Percentiles rank a stretch among this genome's conserved stretches.
Conservation (phyloP, 768 basidiomycete species). For the Termitomyces sp. region DNA sequence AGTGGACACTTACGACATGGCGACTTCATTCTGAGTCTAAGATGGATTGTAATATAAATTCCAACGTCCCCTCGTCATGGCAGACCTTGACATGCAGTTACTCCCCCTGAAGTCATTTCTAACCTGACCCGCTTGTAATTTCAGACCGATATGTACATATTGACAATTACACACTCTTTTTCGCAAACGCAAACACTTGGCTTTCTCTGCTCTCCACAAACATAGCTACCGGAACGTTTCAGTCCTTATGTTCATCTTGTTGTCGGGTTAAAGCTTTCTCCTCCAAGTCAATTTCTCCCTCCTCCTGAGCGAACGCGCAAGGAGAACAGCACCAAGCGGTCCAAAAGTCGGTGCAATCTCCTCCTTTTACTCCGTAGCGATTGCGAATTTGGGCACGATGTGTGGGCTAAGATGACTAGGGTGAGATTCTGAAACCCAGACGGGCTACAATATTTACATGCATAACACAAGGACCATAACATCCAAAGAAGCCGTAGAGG, state of each 20-base stretch:
- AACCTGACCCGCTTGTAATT: neutral
- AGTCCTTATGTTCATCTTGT: constrained; percentile 8
- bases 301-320: constrained; percentile 38
- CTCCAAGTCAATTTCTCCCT: constrained; percentile 34
- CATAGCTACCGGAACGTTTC: neutral
- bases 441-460: constrained; percentile 18
- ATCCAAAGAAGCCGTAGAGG: constrained; percentile 17
- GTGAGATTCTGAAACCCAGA: too few relatives aligned
- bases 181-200: too few relatives aligned
- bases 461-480: constrained; percentile 22
- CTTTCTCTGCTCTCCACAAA: too few relatives aligned
- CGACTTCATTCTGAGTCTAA: neutral
- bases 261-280: constrained; percentile 21
- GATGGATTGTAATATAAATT: neutral
- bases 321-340: constrained; percentile 28
- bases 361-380: constrained; percentile 33
- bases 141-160: neutral
- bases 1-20: too few relatives aligned
- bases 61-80: neutral
- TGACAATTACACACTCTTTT: neutral
- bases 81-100: neutral
- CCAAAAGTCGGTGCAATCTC: constrained; percentile 24
- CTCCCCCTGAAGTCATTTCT: neutral
- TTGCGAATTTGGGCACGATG: constrained; percentile 17
- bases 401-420: neutral